Percentiles rank a stretch among this genome's conserved stretches.
Evolutionary conservation across 352 stramenopile species (phyloP).

Genomic region (Phytophthora aleatoria): DNA sequence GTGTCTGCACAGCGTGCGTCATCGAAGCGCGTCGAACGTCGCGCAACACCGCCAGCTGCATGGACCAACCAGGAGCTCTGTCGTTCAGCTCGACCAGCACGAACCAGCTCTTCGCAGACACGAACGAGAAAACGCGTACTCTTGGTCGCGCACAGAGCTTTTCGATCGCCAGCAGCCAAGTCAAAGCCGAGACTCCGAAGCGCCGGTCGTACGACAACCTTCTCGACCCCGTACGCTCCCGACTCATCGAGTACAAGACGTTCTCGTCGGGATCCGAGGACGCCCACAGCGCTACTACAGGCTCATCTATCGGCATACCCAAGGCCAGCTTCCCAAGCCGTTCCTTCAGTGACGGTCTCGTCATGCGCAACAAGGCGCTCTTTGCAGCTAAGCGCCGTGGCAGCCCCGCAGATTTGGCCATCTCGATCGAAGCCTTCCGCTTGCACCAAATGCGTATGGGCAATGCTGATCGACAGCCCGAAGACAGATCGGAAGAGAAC

Average conservation of each 20-base stretch:
- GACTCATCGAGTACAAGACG: slow-evolving; percentile 85
- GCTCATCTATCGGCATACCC: slow-evolving; percentile 41
- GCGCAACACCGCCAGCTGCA: slow-evolving; percentile 33
- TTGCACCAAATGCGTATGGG: slow-evolving; percentile 70
- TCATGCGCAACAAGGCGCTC: slow-evolving; percentile 68
- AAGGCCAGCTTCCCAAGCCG: slow-evolving; percentile 69
- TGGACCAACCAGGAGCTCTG: slow-evolving; percentile 24
- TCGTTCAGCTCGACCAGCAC: slow-evolving; percentile 11
- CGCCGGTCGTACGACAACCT: slow-evolving; percentile 78
- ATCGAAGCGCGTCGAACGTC: slow-evolving; percentile 67
- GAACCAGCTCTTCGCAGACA: slow-evolving; percentile 30
- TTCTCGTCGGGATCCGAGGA: slow-evolving; percentile 52
- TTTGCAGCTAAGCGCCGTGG: slow-evolving; percentile 70
- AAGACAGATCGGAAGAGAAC: slow-evolving; percentile 55
- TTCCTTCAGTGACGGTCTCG: slow-evolving; percentile 80
- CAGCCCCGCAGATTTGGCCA: slow-evolving; percentile 71
- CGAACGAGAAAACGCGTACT: slow-evolving; percentile 5
- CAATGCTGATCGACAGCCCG: slow-evolving; percentile 40
- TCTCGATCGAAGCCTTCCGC: slow-evolving; percentile 79
- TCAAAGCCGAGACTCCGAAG: slow-evolving; percentile 26
- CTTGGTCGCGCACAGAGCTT: slow-evolving; percentile 56
- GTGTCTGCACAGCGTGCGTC: slow-evolving; percentile 82
- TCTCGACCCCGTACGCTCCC: slow-evolving; percentile 71
- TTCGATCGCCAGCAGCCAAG: slow-evolving; percentile 26
- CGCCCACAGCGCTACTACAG: slow-evolving; percentile 19